A percentile compares a stretch with the other conserved stretches of the same genome.
phyloP scores from a whole-genome alignment of 768 basidiomycete genomes.

The Phlebiopsis gigantea region DNA sequence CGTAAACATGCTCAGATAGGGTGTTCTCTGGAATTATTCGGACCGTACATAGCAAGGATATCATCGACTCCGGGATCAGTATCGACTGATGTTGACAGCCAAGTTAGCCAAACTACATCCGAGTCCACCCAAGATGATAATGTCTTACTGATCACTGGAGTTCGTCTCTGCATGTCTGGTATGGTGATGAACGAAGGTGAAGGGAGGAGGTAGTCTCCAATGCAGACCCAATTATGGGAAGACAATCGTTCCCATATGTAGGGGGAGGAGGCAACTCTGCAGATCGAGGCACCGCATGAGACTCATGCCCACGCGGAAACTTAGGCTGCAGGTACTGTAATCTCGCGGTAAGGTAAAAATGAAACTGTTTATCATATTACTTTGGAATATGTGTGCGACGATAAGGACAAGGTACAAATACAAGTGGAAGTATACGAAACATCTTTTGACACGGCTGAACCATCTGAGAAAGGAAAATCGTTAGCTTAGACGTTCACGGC shows the following conservation, averaged over 20 bases:
- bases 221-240: too few species aligned
- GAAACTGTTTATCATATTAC: neutral
- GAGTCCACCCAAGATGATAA: neutral
- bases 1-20: neutral
- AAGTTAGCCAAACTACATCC: neutral
- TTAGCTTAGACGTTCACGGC: neutral
- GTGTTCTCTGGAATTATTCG: too few species aligned
- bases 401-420: neutral
- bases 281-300: too few species aligned
- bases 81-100: constrained; percentile 48
- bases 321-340: neutral
- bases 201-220: too few species aligned
- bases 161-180: constrained; percentile 12
- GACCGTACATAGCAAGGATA: constrained; percentile 57
- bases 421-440: neutral
- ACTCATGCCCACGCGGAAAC: neutral
- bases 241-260: too few species aligned
- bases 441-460: neutral
- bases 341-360: neutral
- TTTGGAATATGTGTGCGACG: neutral
- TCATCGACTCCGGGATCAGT: constrained; percentile 89
- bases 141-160: constrained; percentile 64
- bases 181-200: too few species aligned
- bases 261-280: too few species aligned
- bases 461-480: neutral